phyloP scores from a whole-genome alignment of 192 early-diverging fungal genomes.

The Backusella liffmaniae region DNA sequence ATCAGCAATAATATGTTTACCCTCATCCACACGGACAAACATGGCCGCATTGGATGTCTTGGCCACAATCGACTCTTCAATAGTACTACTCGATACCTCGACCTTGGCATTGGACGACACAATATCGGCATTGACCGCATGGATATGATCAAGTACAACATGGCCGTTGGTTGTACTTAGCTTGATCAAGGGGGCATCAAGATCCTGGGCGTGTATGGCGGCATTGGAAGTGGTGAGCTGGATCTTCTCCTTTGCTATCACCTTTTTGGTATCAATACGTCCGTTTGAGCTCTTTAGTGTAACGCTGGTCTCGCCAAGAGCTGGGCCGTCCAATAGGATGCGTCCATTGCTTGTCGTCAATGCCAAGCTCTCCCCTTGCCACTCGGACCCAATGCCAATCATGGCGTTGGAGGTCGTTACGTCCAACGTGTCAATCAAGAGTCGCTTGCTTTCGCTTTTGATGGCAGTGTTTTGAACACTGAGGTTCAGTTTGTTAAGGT shows the following conservation, averaged over 20 bases:
- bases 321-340: not conserved
- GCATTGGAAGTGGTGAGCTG: not conserved
- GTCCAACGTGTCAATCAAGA: not conserved
- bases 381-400: not conserved
- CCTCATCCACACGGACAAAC: not conserved
- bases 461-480: not conserved
- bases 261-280: not conserved
- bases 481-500: not conserved
- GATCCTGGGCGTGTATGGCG: not conserved
- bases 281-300: not conserved
- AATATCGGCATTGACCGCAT: not conserved
- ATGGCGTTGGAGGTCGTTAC: not conserved
- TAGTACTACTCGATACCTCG: not conserved
- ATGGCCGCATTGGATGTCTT: not conserved
- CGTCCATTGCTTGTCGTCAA: not conserved
- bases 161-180: not conserved
- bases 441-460: not conserved
- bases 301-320: not conserved
- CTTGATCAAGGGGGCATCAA: not conserved
- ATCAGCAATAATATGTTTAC: not conserved
- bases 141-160: not conserved
- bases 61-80: not conserved
- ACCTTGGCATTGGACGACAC: not conserved
- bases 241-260: not conserved
- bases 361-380: not conserved